Base-by-base conservation (phyloP, 169 alveolate species). In the Eimeria nieschulzi region DNA sequence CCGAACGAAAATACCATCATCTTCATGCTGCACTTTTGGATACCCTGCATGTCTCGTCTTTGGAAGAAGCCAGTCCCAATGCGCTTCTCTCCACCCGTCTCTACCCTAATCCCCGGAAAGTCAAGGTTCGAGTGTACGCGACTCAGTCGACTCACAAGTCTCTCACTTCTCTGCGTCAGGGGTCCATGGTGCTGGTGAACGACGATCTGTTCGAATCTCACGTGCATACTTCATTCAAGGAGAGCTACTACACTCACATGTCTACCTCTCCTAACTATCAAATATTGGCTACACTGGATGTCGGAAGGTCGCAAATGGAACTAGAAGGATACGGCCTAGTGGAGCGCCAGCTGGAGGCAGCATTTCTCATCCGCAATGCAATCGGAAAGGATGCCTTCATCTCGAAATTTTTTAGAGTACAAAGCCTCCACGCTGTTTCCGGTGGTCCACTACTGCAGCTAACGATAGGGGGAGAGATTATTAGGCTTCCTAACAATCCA, bases 261-360 rank as follows among this genome's bases (percentile, higher is more conserved):
- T 92, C 95, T 39, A 94, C 96, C 9, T 94, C 96, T 7, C 96
- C 96, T 6, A 94, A 94, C 84, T 94, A 94, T 78, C 96, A 94
- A 63, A 92, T 94, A 1, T 46, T 92, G 59, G 95, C 95, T 23
- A 92, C 96, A 46, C 86, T 94, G 66, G 95, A 94, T 86, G 95
- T 94, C 33, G 95, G 95, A 8, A 73, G 95, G 61, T 94, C 95
- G 59, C 95, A 94, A 55, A 94, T 94, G 95, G 95, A 91, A 68
- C 82, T 94, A 76, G 95, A 94, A 72, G 95, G 95, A 78, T 91
- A 94, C 92, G 91, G 94, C 9, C 83, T 94, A 12, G 95, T 94
- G 5, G 94, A 94, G 70, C 64, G 92, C 39, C 95, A 94, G 73
- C 83, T 91, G 9, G 95, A 94, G 87, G 94, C 95, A 3, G 95